Conservation (phyloP, 805 yeast species). For the Barnettozyma salicaria region DNA sequence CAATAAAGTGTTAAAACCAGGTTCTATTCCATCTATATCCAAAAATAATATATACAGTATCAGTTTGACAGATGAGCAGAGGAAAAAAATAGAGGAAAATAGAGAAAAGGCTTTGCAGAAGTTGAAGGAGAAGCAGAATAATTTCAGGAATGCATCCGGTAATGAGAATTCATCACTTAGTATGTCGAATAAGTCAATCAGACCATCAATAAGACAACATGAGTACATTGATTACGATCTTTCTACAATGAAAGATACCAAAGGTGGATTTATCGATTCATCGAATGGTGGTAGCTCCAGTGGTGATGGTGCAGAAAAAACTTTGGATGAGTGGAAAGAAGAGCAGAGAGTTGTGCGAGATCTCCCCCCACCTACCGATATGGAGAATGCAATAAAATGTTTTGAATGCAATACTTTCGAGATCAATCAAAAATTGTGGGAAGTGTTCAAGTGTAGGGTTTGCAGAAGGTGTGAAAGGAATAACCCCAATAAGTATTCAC, state of each 20-base stretch:
- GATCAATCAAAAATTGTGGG: slow-evolving; percentile 63
- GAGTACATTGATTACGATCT: slow-evolving; percentile 84
- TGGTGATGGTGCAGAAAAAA: slow-evolving; percentile 36
- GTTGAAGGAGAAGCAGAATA: slow-evolving; percentile 30
- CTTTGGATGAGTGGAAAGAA: slow-evolving; percentile 44
- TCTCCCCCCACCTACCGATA: slow-evolving; percentile 66
- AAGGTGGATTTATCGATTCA: slow-evolving; percentile 55
- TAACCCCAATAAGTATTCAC: slow-evolving; percentile 80
- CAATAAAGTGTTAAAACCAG: slow-evolving; percentile 17
- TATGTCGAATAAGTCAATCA: slow-evolving; percentile 9
- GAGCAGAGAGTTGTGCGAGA: slow-evolving; percentile 43
- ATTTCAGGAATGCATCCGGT: slow-evolving; percentile 34
- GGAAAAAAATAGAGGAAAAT: slow-evolving; percentile 44
- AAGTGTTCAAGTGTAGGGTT: slow-evolving; percentile 68
- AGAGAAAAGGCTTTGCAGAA: slow-evolving; percentile 47
- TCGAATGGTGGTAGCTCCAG: slow-evolving; percentile 35
- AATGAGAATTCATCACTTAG: slow-evolving; percentile 21
- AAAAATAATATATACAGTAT: slow-evolving; percentile 15
- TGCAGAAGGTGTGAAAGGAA: slow-evolving; percentile 72
- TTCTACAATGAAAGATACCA: slow-evolving; percentile 82
- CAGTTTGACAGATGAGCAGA: slow-evolving; percentile 44
- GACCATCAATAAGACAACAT: slow-evolving; percentile 47
- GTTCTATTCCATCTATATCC: slow-evolving; percentile 9
- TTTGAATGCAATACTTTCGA: slow-evolving; percentile 78
- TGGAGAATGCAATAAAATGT: slow-evolving; percentile 74